Evolutionary conservation across 2,329 filamentous ascomycete genomes (phyloP).

Genomic region (Xylariaceae sp.): DNA sequence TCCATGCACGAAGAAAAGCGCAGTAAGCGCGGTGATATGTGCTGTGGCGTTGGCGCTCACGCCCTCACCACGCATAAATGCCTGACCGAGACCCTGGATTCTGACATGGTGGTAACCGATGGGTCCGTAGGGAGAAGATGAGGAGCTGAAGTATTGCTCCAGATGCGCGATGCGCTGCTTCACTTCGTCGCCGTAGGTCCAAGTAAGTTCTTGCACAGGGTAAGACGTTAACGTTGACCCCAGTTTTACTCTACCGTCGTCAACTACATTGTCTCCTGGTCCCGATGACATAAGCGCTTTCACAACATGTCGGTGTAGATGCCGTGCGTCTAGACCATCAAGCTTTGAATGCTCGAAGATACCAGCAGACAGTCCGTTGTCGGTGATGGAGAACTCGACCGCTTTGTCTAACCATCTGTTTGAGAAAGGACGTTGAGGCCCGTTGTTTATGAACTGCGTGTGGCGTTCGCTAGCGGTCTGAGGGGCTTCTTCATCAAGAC

Average conservation of each 20-base stretch:
- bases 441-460: constrained; percentile 14
- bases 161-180: constrained; percentile 6
- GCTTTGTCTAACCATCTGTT: constrained; percentile 20
- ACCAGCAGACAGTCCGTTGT: constrained; percentile 15
- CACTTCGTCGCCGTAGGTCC: constrained; percentile 1
- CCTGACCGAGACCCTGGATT: constrained; percentile 3
- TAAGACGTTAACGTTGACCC: neutral
- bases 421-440: constrained; percentile 3
- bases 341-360: constrained; percentile 18
- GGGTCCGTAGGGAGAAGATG: constrained; percentile 1
- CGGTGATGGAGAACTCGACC: constrained; percentile 12
- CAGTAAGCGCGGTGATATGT: constrained; percentile 11
- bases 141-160: neutral
- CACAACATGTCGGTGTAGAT: constrained; percentile 9
- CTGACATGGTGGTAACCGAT: constrained; percentile 10
- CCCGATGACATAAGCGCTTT: neutral
- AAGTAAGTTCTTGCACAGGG: neutral
- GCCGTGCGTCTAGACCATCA: constrained; percentile 14
- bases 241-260: neutral
- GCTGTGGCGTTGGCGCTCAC: constrained; percentile 13
- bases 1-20: constrained; percentile 11
- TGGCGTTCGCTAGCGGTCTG: constrained; percentile 5
- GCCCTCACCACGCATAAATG: constrained; percentile 4
- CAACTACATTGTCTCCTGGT: too few relatives aligned
- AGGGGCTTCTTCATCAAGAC: constrained; percentile 16